Evolutionary conservation across 345 rosid genomes (phyloP).

Genomic region (Eucalyptus regnans): DNA sequence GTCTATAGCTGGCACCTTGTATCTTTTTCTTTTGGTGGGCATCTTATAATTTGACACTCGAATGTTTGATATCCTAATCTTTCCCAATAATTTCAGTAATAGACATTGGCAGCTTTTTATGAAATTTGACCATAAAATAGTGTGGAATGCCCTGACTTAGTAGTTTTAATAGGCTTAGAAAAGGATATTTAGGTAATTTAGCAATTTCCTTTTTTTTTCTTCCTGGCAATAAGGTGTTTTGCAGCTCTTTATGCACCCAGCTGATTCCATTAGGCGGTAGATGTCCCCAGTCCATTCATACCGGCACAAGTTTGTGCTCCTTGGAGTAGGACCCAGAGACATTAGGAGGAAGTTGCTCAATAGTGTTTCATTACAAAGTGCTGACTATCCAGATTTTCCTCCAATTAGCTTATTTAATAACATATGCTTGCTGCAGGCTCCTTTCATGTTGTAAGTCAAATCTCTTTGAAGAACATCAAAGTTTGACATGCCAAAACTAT

Average conservation of each 20-base stretch:
- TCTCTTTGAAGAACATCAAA: background rate
- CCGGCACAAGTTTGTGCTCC: background rate
- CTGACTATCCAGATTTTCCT: background rate
- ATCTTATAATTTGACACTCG: background rate
- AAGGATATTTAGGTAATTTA: background rate
- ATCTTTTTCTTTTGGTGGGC: background rate
- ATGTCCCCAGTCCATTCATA: background rate
- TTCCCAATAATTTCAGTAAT: background rate
- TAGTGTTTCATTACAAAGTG: background rate
- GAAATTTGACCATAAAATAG: background rate
- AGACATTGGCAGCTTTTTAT: background rate
- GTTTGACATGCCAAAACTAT: background rate
- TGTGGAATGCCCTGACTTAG: background rate
- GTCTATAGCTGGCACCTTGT: background rate
- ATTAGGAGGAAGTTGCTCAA: background rate
- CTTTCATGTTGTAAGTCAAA: background rate
- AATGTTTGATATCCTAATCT: background rate
- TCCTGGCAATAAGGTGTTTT: background rate
- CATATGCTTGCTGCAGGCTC: background rate
- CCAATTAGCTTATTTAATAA: background rate
- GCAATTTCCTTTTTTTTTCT: background rate
- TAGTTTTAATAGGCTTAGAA: background rate
- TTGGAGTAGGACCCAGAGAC: background rate
- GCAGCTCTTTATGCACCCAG: background rate
- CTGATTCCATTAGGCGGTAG: background rate